Base-by-base conservation (phyloP, 352 stramenopile species). In the Pythium phragmiticola region DNA sequence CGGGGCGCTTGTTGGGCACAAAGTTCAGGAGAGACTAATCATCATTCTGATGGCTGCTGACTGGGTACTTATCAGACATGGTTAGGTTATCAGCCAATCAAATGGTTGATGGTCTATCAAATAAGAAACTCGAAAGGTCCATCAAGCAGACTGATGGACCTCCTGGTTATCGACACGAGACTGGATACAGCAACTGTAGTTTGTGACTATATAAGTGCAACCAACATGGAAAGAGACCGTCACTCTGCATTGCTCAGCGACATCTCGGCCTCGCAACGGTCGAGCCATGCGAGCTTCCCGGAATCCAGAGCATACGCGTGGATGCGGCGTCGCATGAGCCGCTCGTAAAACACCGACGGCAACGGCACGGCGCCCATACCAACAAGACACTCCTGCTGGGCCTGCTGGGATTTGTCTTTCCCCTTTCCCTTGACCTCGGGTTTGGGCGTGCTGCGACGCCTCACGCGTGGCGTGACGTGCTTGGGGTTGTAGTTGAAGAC, bases 401-500 rank as follows among this genome's bases (percentile, higher is more conserved):
- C 28, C 36, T 30, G 26, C 26, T 30, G 26, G 26, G 26, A 30
- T 5, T 30, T 30, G 26, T 30, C 26, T 30, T 66, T 68, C 11
- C 12, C 19, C 39, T 54, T 59, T 4, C 63, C 55, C 28, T 69
- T 69, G 39, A 23, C 39, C 23, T 54, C 58, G 45, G 26, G 41
- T n/a, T 50, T 51, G 2, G 63, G 37, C 37, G 46, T 61, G 17
- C 45, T 28, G 37, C 39, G 49, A 6, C 73, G 75, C 12, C 64
- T 68, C 34, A 73, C 59, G 2, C 74, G 70, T 13, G 82, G 81
- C 33, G 72, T 77, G 48, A 92, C 67, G 68, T 89, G 75, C 0
- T 68, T 84, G 34, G 78, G 81, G 6, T 76, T 74, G n/a, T 72
- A 73, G 57, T 84, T 84, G 64, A 77, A 82, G 3, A 60, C 51